Base-by-base conservation (phyloP, 2,329 filamentous ascomycete genomes). In the Xylariaceae sp. region DNA sequence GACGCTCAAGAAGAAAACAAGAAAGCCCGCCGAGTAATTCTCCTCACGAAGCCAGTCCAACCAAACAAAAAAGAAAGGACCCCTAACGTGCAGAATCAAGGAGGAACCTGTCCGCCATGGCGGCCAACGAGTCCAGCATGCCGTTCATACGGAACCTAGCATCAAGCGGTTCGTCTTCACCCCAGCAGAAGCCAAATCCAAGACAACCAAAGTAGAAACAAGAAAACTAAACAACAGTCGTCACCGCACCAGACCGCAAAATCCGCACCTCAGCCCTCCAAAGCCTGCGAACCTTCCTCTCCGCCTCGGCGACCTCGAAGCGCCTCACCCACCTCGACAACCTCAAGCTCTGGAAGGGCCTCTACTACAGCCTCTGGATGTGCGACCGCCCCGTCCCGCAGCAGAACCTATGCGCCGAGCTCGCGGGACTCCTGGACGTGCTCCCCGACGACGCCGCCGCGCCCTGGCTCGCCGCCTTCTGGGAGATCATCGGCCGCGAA, bases 321-420 rank as follows among this genome's bases (percentile, higher is more conserved):
- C 70, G 79, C 50, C 81, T 96, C 57, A 74, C 81, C 16, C 75
- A 81, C 39, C 71, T 87, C 61, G 91, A 96, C 60, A 77, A 89
- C 47, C 77, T 92, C 56, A 96, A 96, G 75, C 81, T 97, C 61
- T 96, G 91, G 90, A 95, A 95, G 69, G 92, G 91, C 5, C 81
- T 97, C 18, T 96, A 94, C 77, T 96, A 91, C 78, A 87, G 86
- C 67, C 83, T 94, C 66, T 96, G 90, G 87, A 94, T 96, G 85
- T 90, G 87, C 71, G 92, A 96, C 77, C 88, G 91, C 45, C 86
- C 91, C 10, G 74, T 85, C n/a, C 86, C 88, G 2, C 92, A 96
- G 76, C 91, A 96, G 76, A 81, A 81, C 41, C 86, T 97, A 43
- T 88, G 88, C 62, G 74, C 79, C 61, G 86, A 92, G 58, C 86